Conservation (phyloP, 1,284 basidiomycete genomes). For the Tilletia indica region DNA sequence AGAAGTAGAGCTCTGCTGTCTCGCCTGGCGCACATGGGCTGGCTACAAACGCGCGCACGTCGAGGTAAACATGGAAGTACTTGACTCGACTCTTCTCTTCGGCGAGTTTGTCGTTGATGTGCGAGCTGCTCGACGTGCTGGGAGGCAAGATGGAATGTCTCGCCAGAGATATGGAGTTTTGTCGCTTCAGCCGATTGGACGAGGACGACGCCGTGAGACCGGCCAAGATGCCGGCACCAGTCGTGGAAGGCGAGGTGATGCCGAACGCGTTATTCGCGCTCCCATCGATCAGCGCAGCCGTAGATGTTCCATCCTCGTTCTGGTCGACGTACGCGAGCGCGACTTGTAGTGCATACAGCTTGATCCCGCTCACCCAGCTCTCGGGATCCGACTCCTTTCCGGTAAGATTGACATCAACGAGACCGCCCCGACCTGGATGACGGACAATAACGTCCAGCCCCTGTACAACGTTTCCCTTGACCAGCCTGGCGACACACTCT, state of each 20-base stretch:
- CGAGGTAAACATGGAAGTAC: constrained; percentile 73
- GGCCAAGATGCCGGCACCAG: constrained; percentile 36
- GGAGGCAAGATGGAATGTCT: constrained; percentile 4
- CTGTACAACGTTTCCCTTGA: constrained; percentile 86
- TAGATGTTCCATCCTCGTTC: constrained; percentile 25
- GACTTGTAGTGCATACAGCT: constrained; percentile 54
- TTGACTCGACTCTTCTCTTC: constrained; percentile 27
- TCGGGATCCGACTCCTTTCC: constrained; percentile 40
- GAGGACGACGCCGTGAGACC: constrained; percentile 24
- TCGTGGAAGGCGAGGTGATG: constrained; percentile 38
- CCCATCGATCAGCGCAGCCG: constrained; percentile 34
- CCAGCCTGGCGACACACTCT: constrained; percentile 83
- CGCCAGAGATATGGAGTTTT: constrained; percentile 12
- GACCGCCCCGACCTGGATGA: constrained; percentile 82
- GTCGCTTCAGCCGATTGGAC: constrained; percentile 19
- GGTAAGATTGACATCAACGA: constrained; percentile 64
- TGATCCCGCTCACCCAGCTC: constrained; percentile 51
- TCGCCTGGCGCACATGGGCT: constrained; percentile 84
- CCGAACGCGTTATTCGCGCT: constrained; percentile 43
- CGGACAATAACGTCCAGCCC: constrained; percentile 91
- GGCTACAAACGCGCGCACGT: constrained; percentile 86
- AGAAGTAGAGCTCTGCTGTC: constrained; percentile 88
- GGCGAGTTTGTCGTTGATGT: constrained; percentile 5
- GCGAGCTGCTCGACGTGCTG: constrained; percentile 5
- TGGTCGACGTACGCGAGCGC: constrained; percentile 54